phyloP scores from a whole-genome alignment of 768 basidiomycete genomes.

The Pleurotus salmoneostramineus region DNA sequence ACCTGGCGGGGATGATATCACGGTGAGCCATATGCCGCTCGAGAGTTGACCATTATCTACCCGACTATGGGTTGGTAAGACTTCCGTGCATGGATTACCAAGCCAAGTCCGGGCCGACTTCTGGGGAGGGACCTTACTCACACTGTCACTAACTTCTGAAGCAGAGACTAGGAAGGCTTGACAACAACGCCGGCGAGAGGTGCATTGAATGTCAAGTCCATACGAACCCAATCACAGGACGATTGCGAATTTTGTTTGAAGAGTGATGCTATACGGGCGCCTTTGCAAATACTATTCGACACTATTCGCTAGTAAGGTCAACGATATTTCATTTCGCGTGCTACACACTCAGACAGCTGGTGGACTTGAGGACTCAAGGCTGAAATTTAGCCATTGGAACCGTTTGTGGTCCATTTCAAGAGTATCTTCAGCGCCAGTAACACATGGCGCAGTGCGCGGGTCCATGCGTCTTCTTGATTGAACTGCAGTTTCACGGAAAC shows the following conservation, averaged over 20 bases:
- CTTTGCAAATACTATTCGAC: neutral
- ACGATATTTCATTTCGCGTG: neutral
- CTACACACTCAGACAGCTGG: neutral
- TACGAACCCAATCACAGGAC: slow-evolving; percentile 2
- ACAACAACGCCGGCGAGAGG: too few relatives aligned
- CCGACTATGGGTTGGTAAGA: slow-evolving; percentile 6
- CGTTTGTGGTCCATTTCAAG: slow-evolving; percentile 83
- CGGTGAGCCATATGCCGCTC: neutral
- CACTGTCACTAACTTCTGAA: neutral
- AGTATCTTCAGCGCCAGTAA: slow-evolving; percentile 85
- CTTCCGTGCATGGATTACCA: slow-evolving; percentile 1
- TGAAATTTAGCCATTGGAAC: slow-evolving; percentile 51
- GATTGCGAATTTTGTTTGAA: slow-evolving; percentile 3
- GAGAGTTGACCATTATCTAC: neutral
- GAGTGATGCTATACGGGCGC: neutral
- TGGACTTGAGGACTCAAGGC: neutral
- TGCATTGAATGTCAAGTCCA: neutral
- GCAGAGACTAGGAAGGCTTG: neutral
- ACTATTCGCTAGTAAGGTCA: neutral
- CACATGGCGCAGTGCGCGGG: slow-evolving; percentile 87
- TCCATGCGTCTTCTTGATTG: slow-evolving; percentile 95
- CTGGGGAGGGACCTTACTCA: neutral
- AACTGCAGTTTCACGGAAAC: slow-evolving; percentile 93
- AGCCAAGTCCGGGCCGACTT: neutral
- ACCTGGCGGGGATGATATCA: neutral